Evolutionary conservation across 768 basidiomycete species (phyloP), one percentile per base, ranked within the genome.

Genomic region (Sporobolomyces roseus): DNA sequence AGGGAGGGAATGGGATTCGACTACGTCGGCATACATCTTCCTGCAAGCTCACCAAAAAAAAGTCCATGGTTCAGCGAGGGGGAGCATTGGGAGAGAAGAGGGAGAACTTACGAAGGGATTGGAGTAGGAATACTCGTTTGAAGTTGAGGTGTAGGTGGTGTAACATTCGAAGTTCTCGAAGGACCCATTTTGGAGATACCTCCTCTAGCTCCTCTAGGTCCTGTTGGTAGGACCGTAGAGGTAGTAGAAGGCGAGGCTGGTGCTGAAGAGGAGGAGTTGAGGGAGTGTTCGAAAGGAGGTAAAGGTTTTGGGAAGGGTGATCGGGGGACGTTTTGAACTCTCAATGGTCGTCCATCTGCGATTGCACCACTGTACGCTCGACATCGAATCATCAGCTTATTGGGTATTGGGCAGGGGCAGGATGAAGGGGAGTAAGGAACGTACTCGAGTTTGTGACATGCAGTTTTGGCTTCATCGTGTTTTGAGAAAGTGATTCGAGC

Each of bases 361-460:
- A 72, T 63, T 6, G 71, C 71, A 29, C 71, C 71, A 51, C 70
- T 71, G 51, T 21, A 2, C 12, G 23, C 13, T 27, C 25, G 63
- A 13, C n/a, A 46, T 23, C 14, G 21, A 21, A 13, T 46, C 45
- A 46, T 46, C 13, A 46, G 21, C 45, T 10, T 46, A 10, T 46
- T 46, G 45, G 45, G 38, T 41, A 41, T 41, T 41, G 10, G 10
- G 38, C 38, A 41, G 9, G n/a, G n/a, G n/a, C 38, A 41, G 41
- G 38, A n/a, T 2, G 35, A 23, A 52, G 27, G 14, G 2, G 33
- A 36, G n/a, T 41, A 6, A 14, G 17, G 8, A 16, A 38, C 64
- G 51, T 27, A 71, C 70, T 72, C 49, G 41, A 72, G 63, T 59
- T 72, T 72, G 19, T 29, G 8, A 43, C 66, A 68, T 6, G 71